Evolutionary conservation across 768 basidiomycete genomes (phyloP).

Genomic region (Collybia sordida): DNA sequence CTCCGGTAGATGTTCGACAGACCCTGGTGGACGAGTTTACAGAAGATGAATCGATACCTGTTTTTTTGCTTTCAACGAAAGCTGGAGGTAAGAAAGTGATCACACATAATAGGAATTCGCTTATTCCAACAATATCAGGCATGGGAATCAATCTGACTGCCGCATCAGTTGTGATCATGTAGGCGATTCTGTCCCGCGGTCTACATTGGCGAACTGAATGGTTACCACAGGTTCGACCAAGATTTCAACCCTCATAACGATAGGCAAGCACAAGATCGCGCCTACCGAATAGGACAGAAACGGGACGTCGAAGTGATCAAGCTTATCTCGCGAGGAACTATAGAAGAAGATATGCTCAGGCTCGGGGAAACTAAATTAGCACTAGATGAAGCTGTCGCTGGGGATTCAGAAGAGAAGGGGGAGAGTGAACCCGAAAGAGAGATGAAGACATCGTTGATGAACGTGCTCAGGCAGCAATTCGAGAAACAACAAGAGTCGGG

Average conservation of each 20-base stretch:
- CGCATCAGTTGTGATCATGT: constrained; percentile 94
- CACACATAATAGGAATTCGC: neutral
- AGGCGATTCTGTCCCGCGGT: constrained; percentile 19
- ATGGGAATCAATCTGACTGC: constrained; percentile 98
- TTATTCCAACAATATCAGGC: constrained; percentile 28
- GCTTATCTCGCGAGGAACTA: constrained; percentile 86
- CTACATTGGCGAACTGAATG: neutral
- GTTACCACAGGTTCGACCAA: constrained; percentile 77
- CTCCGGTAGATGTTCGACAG: constrained; percentile 91
- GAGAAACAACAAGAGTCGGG: constrained; percentile 49
- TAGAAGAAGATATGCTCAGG: constrained; percentile 94
- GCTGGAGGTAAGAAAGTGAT: constrained; percentile 56
- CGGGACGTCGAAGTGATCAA: constrained; percentile 94
- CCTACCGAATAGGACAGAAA: constrained; percentile 95
- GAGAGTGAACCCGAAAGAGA: constrained; percentile 73
- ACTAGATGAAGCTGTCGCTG: constrained; percentile 92
- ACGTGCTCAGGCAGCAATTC: constrained; percentile 79
- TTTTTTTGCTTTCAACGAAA: constrained; percentile 91
- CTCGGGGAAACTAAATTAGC: constrained; percentile 90
- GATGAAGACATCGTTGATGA: constrained; percentile 87
- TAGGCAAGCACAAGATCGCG: constrained; percentile 95
- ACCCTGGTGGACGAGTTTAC: constrained; percentile 95
- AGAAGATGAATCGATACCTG: constrained; percentile 79
- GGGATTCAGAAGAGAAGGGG: constrained; percentile 60
- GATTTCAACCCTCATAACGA: constrained; percentile 99